Base-by-base conservation (phyloP, 2,329 filamentous ascomycete species). In the Cryphonectria radicalis region DNA sequence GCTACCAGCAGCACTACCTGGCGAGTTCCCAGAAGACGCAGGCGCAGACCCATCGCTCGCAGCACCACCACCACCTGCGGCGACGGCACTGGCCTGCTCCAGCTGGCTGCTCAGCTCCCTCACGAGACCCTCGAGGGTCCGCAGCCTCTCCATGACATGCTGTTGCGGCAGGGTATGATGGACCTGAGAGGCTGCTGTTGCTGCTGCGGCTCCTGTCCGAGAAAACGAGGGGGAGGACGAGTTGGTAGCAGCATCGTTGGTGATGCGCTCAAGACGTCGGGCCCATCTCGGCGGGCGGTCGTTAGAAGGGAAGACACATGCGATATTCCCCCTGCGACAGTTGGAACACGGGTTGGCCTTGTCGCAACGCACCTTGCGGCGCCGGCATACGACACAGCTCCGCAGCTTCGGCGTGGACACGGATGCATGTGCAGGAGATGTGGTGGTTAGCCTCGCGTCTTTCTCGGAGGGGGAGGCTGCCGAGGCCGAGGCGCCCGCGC, bases 291-390 rank as follows among this genome's bases (percentile, higher is more conserved):
- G 87, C 0, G 85, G 83, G 1, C 83, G 84, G 70, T 88, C 84
- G 59, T 78, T 77, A 1, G 85, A 82, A 0, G 87, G 86, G 22
- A 85, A 79, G 37, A 88, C 78, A 73, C 87, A 89, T 13, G 83
- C 79, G 57, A 89, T 87, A 66, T 84, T 82, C 14, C 84, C 87
- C 5, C 84, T 82, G 13, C 84, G 84, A 75, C 87, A 89, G 74
- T 88, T 89, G 5, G 87, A 85, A 74, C 88, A 89, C 1, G 87
- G 87, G 4, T 83, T 84, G 60, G 80, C 78, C 77, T 88, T 89
- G 76, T 89, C 85, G 77, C 88, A 90, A 62, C 86, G 85, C 5
- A 89, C 87, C 74, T 89, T 89, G 63, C 87, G 86, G 46, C 78
- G 80, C 60, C 87, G 82, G 73, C 87, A 89, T 4, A 84, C 81